Evolutionary conservation across 2,329 filamentous ascomycete genomes (phyloP).

Genomic region (Xylariaceae sp.): DNA sequence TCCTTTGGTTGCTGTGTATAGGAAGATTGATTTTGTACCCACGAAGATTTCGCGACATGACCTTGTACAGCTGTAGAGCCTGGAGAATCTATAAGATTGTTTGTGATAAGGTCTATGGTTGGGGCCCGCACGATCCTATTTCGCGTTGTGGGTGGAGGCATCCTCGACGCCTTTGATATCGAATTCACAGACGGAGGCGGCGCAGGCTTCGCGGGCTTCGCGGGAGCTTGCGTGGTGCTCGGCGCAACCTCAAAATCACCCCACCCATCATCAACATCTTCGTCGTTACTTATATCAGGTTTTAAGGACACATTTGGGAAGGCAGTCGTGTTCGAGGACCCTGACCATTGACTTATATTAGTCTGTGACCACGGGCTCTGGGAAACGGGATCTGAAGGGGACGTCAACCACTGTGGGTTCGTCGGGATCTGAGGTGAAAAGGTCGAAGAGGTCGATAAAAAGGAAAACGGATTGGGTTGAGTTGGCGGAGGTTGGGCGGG

Average conservation of each 20-base stretch:
- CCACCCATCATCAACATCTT: slow-evolving; percentile 63
- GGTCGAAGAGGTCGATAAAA: slow-evolving; percentile 3
- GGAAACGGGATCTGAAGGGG: slow-evolving; percentile 19
- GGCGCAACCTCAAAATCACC: slow-evolving; percentile 63
- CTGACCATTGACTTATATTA: slow-evolving; percentile 3
- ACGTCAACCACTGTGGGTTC: slow-evolving; percentile 17
- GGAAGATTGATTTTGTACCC: slow-evolving; percentile 6
- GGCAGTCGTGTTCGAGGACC: slow-evolving; percentile 2
- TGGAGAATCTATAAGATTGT: slow-evolving; percentile 42
- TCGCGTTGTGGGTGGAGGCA: slow-evolving; percentile 11
- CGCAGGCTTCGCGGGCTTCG: background rate
- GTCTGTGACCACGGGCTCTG: background rate
- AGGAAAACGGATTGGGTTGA: slow-evolving; percentile 15
- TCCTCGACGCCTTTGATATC: too few relatives aligned
- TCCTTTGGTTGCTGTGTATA: slow-evolving; percentile 4
- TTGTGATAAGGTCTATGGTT: slow-evolving; percentile 50
- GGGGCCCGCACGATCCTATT: slow-evolving; percentile 40
- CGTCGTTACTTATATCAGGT: slow-evolving; percentile 41
- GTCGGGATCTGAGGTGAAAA: slow-evolving; percentile 1
- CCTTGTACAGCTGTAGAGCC: slow-evolving; percentile 8
- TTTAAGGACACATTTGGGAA: slow-evolving; percentile 9
- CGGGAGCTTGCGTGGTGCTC: slow-evolving; percentile 18
- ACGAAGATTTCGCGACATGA: slow-evolving; percentile 6
- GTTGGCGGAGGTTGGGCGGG: slow-evolving; percentile 1
- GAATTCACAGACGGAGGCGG: too few relatives aligned